These are phyloP conservation scores for Oenanthe sinensis DNA, from an alignment of 129 eudicot species.

Conservation along the genomic window DNA sequence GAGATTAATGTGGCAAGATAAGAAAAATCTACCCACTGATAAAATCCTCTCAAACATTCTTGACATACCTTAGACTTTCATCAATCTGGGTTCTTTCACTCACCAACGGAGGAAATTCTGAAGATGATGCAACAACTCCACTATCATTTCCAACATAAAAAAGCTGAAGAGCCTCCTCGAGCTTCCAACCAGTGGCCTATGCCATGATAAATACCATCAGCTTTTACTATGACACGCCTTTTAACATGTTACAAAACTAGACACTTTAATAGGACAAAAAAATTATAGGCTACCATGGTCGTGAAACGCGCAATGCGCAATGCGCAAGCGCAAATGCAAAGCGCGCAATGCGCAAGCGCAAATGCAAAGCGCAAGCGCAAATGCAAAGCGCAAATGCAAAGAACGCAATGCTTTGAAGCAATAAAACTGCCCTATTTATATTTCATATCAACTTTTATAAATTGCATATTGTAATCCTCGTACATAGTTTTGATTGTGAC, in stretches of 20 bases:
- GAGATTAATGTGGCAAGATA: background rate
- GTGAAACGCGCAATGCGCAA: background rate
- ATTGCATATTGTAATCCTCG: background rate
- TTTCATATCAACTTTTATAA: background rate
- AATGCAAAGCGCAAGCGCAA: background rate
- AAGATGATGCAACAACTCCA: constrained; percentile 42
- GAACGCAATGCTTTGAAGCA: background rate
- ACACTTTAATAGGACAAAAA: background rate
- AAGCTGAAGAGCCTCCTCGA: constrained; percentile 93
- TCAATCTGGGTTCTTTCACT: constrained; percentile 33
- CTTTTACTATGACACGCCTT: background rate
- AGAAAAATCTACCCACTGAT: background rate
- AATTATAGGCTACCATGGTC: background rate
- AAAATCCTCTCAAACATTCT: background rate
- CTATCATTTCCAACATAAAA: constrained; percentile 69
- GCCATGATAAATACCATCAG: background rate
- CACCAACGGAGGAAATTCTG: constrained; percentile 34
- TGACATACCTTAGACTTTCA: constrained; percentile 40
- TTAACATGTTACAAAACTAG: background rate
- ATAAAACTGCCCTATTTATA: background rate
- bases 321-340: background rate
- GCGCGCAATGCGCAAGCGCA: background rate
- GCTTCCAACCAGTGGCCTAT: constrained; percentile 98
- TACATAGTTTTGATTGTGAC: background rate
- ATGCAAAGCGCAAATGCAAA: background rate